Evolutionary conservation across 192 early-diverging fungal species (phyloP), one percentile per base, ranked within the genome.

Genomic region (Helicostylum pulchrum): DNA sequence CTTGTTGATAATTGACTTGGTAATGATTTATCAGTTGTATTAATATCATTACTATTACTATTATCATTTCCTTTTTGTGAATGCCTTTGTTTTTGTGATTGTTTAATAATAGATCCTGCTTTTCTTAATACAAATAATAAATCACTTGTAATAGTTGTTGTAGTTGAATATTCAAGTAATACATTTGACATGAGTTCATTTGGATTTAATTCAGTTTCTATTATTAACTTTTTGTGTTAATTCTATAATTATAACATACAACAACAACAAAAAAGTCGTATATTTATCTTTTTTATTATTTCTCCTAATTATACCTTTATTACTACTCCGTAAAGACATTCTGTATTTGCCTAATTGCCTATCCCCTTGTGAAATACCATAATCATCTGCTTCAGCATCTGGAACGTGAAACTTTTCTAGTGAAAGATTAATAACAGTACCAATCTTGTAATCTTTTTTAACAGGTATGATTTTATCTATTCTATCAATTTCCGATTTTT

Each of bases 351-450:
- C 47, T 14, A 57, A 23, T 43, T 49, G 65, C 39, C 55, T 36
- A 42, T 8, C 45, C 10, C 43, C 45, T 20, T 43, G 47, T 32
- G 17, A 52, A 48, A 31, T 26, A 2, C 26, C 21, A 64, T 43
- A 64, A 11, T 53, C 42, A 17, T 54, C 51, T 20, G 54, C 55
- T 66, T 66, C 65, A 34, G 54, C 80, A 48, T 74, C 61, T 19
- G 69, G 63, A 23, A 82, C 75, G 34, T 67, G 72, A 50, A 85
- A 74, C 17, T 73, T 79, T 6, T 80, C 78, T 3, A 85, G 55
- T 0, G 77, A 64, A 54, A 67, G 67, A 49, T 77, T 71, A 26
- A 80, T 73, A 15, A 82, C 78, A 20, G 73, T 71, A 1, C 75
- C 75, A 30, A 80, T 73, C 12, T 69, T 67, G 15, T 75, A 72